These are phyloP conservation scores for Oryza meyeriana DNA, from an alignment of 176 grass and related monocot species.

Conservation along the genomic window DNA sequence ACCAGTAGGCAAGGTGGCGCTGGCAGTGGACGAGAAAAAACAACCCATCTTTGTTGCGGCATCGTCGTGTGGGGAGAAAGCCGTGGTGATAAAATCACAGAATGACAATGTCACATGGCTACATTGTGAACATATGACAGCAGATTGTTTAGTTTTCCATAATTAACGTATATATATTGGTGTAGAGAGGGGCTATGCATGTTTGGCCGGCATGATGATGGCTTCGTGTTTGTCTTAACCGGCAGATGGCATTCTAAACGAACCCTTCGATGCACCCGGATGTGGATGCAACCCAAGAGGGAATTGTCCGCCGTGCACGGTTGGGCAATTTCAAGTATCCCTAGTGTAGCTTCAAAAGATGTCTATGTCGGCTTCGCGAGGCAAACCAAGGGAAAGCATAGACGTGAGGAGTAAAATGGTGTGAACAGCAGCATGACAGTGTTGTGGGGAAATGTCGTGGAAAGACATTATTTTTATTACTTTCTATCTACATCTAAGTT, in stretches of 20 bases:
- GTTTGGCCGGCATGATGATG: neutral
- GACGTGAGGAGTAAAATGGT: no score
- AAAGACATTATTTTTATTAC: no score
- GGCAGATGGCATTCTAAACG: neutral
- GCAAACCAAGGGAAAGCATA: no score
- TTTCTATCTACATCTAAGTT: no score
- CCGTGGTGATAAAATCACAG: neutral
- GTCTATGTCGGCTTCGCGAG: no score
- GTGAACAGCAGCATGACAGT: no score
- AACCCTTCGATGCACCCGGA: neutral
- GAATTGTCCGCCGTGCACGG: constrained; percentile 17
- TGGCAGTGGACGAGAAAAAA: neutral
- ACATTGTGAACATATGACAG: neutral
- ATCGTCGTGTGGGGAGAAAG: neutral
- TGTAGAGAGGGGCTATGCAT: neutral
- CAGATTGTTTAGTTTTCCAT: neutral
- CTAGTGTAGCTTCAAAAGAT: no score
- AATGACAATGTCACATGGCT: neutral
- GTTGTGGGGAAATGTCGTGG: no score
- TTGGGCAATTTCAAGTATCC: constrained; percentile 12
- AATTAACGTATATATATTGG: neutral
- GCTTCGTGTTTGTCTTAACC: neutral
- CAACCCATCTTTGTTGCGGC: neutral
- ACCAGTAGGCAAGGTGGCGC: neutral
- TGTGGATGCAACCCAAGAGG: neutral